phyloP scores from a whole-genome alignment of 2,329 filamentous ascomycete species.

The Penicillium sp. region DNA sequence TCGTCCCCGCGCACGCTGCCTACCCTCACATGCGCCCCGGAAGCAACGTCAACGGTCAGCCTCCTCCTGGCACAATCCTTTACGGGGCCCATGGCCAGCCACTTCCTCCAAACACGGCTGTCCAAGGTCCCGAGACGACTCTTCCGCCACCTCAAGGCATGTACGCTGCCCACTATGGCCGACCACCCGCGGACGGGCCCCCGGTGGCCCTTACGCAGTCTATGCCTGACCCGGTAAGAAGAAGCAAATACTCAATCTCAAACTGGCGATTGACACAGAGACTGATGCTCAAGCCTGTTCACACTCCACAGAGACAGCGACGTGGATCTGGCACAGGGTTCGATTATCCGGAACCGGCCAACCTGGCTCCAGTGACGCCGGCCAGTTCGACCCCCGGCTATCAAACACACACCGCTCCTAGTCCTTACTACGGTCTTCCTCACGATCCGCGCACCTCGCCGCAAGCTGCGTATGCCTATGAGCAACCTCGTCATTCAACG shows the following conservation, averaged over 20 bases:
- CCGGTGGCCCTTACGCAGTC: constrained; percentile 34
- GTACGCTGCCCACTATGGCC: constrained; percentile 36
- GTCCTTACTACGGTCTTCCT: constrained; percentile 35
- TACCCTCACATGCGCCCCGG: constrained; percentile 47
- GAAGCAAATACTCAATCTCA: constrained; percentile 14
- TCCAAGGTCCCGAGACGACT: constrained; percentile 30
- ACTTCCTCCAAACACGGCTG: constrained; percentile 41
- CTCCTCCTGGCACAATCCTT: constrained; percentile 34
- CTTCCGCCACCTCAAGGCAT: constrained; percentile 38
- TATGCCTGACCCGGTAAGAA: constrained; percentile 44
- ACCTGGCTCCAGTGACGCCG: constrained; percentile 44
- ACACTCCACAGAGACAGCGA: constrained; percentile 32
- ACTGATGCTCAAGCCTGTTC: constrained; percentile 3
- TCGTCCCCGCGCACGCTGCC: constrained; percentile 65
- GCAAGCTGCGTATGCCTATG: constrained; percentile 40
- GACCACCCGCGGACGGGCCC: constrained; percentile 24
- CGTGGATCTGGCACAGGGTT: constrained; percentile 41
- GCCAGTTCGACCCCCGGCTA: constrained; percentile 40
- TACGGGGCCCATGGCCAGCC: constrained; percentile 49
- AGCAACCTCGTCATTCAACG: constrained; percentile 36
- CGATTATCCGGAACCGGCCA: constrained; percentile 44
- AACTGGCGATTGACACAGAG: not conserved
- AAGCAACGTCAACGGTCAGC: constrained; percentile 28
- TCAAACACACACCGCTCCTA: constrained; percentile 34
- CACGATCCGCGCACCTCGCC: constrained; percentile 42